Conservation (phyloP, 1,284 basidiomycete species). For the Puccinia novopanici region DNA sequence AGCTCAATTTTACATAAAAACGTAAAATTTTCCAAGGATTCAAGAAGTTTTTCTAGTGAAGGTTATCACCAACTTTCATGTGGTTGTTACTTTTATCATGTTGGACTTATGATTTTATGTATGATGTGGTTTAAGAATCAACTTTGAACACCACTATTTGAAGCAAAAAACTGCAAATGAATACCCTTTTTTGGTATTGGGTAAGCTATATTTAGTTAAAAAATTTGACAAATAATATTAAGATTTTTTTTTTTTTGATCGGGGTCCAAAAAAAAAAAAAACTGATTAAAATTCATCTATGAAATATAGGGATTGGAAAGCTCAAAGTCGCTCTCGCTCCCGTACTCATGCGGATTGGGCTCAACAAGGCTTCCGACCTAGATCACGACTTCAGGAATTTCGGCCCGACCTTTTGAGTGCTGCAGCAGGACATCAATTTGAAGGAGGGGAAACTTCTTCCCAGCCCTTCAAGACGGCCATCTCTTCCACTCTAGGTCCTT, state of each 20-base stretch:
- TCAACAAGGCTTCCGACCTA: constrained; percentile 24
- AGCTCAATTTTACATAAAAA: too few species aligned
- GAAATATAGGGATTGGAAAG: constrained; percentile 43
- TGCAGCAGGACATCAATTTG: background rate
- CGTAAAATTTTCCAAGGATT: too few species aligned
- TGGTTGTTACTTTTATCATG: too few species aligned
- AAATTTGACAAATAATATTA: background rate
- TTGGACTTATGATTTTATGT: too few species aligned
- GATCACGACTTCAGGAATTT: constrained; percentile 11
- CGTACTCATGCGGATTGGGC: constrained; percentile 29
- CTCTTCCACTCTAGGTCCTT: background rate
- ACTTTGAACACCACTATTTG: too few species aligned
- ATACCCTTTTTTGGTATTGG: too few species aligned
- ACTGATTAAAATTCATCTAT: constrained; percentile 3
- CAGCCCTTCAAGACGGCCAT: constrained; percentile 13
- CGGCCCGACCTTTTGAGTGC: background rate
- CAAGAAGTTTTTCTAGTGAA: too few species aligned
- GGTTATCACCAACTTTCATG: too few species aligned
- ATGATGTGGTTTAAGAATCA: too few species aligned
- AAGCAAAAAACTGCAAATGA: too few species aligned
- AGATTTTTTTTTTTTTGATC: too few species aligned
- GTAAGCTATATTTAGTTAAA: too few species aligned
- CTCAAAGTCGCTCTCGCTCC: constrained; percentile 47
- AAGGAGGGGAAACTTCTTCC: background rate
- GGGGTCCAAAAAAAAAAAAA: background rate